These are phyloP conservation scores for Jackrogersella minutella DNA, from an alignment of 495 filamentous ascomycete genomes.

Conservation along the genomic window DNA sequence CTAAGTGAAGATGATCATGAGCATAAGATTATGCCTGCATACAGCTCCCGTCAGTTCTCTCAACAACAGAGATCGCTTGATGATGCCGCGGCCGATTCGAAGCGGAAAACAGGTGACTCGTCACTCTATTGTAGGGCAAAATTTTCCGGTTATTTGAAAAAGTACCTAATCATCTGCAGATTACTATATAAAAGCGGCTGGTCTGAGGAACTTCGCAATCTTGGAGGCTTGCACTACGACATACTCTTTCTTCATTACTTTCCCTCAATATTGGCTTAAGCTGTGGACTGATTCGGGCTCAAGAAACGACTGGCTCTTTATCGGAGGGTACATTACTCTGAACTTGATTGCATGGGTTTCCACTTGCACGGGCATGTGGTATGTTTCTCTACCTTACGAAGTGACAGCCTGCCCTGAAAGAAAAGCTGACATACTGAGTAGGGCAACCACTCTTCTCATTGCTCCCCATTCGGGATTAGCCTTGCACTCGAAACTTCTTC, in stretches of 20 bases:
- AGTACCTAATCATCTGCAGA: constrained; percentile 37
- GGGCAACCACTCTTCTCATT: constrained; percentile 26
- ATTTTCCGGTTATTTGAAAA: neutral
- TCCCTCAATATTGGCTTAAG: constrained; percentile 53
- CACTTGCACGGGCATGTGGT: constrained; percentile 44
- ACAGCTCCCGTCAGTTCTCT: neutral
- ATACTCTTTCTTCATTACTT: constrained; percentile 49
- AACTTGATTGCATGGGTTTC: constrained; percentile 43
- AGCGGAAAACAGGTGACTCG: constrained; percentile 58
- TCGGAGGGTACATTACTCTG: constrained; percentile 42
- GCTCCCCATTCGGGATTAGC: constrained; percentile 31
- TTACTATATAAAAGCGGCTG: constrained; percentile 66
- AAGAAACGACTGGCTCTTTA: constrained; percentile 35
- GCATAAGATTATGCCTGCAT: neutral
- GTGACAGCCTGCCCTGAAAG: neutral
- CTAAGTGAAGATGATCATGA: constrained; percentile 6
- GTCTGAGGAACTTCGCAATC: constrained; percentile 55
- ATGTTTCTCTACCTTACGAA: neutral
- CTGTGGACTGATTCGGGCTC: constrained; percentile 46
- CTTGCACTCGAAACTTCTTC: constrained; percentile 25
- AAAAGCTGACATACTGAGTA: neutral
- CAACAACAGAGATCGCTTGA: constrained; percentile 22
- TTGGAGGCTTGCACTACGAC: constrained; percentile 43
- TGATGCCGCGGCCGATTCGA: constrained; percentile 31
- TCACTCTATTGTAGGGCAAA: constrained; percentile 58